Conservation (phyloP, 2,329 filamentous ascomycete species). For the Fusarium sp. region DNA sequence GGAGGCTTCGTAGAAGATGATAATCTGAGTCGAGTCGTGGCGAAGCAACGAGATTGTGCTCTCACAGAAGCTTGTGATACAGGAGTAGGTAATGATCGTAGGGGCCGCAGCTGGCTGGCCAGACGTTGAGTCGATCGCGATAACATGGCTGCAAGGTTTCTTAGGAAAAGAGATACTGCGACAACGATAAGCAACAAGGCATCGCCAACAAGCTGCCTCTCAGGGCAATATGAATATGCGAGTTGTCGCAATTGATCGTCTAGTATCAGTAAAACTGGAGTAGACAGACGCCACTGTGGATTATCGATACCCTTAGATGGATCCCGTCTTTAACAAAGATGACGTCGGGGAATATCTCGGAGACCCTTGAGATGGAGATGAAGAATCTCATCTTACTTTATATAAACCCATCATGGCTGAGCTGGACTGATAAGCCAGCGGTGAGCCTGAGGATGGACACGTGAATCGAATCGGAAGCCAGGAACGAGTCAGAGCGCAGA, state of each 20-base stretch:
- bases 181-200: slow-evolving; percentile 6
- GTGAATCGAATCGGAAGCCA: slow-evolving; percentile 20
- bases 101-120: slow-evolving; percentile 18
- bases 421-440: slow-evolving; percentile 15
- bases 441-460: slow-evolving; percentile 25
- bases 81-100: slow-evolving; percentile 11
- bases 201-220: slow-evolving; percentile 17
- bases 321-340: slow-evolving; percentile 5
- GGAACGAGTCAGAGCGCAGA: slow-evolving; percentile 7
- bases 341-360: slow-evolving; percentile 36
- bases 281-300: slow-evolving; percentile 23
- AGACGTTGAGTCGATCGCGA: slow-evolving; percentile 29
- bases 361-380: slow-evolving; percentile 12
- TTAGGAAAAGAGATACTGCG: neutral
- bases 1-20: neutral
- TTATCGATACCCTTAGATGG: slow-evolving; percentile 4
- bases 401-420: slow-evolving; percentile 12
- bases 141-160: slow-evolving; percentile 24
- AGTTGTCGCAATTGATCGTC: neutral
- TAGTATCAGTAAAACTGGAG: slow-evolving; percentile 2
- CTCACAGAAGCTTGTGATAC: slow-evolving; percentile 12
- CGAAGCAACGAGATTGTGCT: slow-evolving; percentile 27
- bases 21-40: slow-evolving; percentile 1
- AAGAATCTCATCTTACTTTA: slow-evolving; percentile 18
- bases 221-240: neutral